A percentile compares a stretch with the other conserved stretches of the same genome.
Evolutionary conservation across 495 filamentous ascomycete species (phyloP).

Genomic region (Aspergillus affinis): DNA sequence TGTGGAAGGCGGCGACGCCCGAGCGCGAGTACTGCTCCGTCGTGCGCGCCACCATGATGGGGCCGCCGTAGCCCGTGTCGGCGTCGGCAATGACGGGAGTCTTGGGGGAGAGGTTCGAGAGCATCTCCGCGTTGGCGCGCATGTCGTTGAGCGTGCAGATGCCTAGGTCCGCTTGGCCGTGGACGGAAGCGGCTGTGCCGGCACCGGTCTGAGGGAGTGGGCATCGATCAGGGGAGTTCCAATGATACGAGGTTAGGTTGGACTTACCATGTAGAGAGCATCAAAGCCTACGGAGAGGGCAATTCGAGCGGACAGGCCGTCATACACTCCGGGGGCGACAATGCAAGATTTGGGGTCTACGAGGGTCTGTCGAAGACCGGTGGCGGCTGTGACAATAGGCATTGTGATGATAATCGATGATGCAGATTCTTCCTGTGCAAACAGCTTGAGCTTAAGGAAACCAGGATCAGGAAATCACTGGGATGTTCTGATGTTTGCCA

Average conservation of each 20-base stretch:
- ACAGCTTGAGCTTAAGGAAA: background rate
- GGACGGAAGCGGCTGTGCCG: slow-evolving; percentile 62
- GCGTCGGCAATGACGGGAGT: slow-evolving; percentile 68
- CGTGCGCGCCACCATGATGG: slow-evolving; percentile 63
- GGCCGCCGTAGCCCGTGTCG: slow-evolving; percentile 66
- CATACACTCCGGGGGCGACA: slow-evolving; percentile 65
- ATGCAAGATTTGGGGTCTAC: slow-evolving; percentile 39
- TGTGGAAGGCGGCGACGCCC: slow-evolving; percentile 68
- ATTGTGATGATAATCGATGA: slow-evolving; percentile 6
- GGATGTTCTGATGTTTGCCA: background rate
- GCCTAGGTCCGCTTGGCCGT: slow-evolving; percentile 68
- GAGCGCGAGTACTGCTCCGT: slow-evolving; percentile 62
- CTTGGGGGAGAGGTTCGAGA: slow-evolving; percentile 38
- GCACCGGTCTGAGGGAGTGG: slow-evolving; percentile 54
- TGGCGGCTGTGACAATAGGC: slow-evolving; percentile 32
- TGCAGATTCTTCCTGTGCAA: background rate
- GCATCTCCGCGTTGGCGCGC: slow-evolving; percentile 45
- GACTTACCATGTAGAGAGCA: slow-evolving; percentile 60
- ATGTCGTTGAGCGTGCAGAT: slow-evolving; percentile 53
- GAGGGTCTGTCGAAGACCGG: slow-evolving; percentile 30
- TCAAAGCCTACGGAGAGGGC: slow-evolving; percentile 62
- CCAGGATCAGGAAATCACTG: background rate
- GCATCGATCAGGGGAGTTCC: background rate
- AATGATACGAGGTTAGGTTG: background rate
- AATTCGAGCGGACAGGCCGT: slow-evolving; percentile 66